Evolutionary conservation across 2,329 filamentous ascomycete species (phyloP).

Genomic region (Apiospora phragmitis): DNA sequence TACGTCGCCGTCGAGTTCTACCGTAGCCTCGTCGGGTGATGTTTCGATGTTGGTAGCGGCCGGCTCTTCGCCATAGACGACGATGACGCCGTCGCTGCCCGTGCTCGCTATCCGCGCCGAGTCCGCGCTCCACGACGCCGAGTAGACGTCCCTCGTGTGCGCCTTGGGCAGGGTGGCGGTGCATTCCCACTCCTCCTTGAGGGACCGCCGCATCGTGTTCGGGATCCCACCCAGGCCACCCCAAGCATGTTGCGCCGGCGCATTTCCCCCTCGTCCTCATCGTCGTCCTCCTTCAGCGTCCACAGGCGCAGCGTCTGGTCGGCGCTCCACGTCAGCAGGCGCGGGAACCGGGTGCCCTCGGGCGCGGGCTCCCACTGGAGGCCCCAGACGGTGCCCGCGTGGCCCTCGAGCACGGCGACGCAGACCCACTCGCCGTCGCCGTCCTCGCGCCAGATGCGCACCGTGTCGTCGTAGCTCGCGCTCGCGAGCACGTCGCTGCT

Average conservation of each 20-base stretch:
- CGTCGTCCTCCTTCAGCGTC: slow-evolving; percentile 60
- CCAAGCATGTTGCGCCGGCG: slow-evolving; percentile 33
- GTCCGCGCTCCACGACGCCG: slow-evolving; percentile 77
- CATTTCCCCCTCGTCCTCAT: slow-evolving; percentile 34
- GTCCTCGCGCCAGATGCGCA: slow-evolving; percentile 87
- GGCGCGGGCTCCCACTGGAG: slow-evolving; percentile 67
- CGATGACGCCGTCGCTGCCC: slow-evolving; percentile 81
- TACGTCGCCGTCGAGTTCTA: slow-evolving; percentile 33
- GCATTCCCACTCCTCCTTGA: slow-evolving; percentile 83
- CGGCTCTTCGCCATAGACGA: slow-evolving; percentile 65
- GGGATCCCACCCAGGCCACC: slow-evolving; percentile 64
- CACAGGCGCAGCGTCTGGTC: slow-evolving; percentile 81
- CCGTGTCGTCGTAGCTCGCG: slow-evolving; percentile 91
- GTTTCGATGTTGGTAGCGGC: slow-evolving; percentile 15
- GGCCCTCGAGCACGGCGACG: slow-evolving; percentile 77
- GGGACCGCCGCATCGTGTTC: slow-evolving; percentile 80
- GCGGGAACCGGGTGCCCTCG: slow-evolving; percentile 46
- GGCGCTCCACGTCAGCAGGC: slow-evolving; percentile 82
- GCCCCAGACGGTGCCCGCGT: slow-evolving; percentile 87
- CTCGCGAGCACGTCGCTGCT: slow-evolving; percentile 77
- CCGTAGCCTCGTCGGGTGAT: slow-evolving; percentile 24
- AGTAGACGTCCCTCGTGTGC: slow-evolving; percentile 83
- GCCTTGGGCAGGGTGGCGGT: slow-evolving; percentile 71
- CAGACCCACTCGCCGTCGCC: slow-evolving; percentile 89
- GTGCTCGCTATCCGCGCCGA: slow-evolving; percentile 82